Percentiles rank a stretch among this genome's conserved stretches.
phyloP scores from a whole-genome alignment of 2,329 filamentous ascomycete genomes.

The Lasiodiplodia gonubiensis region DNA sequence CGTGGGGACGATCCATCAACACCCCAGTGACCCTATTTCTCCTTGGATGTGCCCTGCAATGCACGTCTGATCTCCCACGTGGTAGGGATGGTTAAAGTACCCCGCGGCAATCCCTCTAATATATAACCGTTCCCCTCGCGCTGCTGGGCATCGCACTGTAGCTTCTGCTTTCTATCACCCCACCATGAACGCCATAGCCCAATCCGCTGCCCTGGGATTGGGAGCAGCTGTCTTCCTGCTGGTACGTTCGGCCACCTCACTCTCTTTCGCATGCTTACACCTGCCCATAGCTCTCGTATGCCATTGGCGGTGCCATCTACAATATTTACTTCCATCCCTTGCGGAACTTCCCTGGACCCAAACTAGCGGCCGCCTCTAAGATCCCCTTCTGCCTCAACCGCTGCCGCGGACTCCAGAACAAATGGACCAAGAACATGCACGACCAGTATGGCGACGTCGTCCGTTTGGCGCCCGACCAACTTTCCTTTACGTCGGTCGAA shows the following conservation, averaged over 20 bases:
- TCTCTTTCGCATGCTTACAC: neutral
- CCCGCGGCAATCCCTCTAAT: neutral
- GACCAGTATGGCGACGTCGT: constrained; percentile 28
- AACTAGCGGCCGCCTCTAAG: constrained; percentile 15
- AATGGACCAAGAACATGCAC: constrained; percentile 13
- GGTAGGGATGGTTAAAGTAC: neutral
- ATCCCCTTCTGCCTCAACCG: constrained; percentile 15
- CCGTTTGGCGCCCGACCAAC: constrained; percentile 24
- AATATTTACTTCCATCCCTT: constrained; percentile 29
- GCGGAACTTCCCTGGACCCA: constrained; percentile 28
- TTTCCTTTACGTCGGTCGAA: constrained; percentile 26
- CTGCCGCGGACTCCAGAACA: neutral
- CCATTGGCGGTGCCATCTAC: constrained; percentile 12
- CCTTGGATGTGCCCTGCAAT: constrained; percentile 9
- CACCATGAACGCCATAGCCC: neutral
- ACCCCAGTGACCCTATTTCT: neutral
- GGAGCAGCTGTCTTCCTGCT: constrained; percentile 13
- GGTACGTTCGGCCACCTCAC: neutral
- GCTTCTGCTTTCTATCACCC: neutral
- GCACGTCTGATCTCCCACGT: neutral
- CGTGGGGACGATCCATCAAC: neutral
- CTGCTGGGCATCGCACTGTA: neutral
- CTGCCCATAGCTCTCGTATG: neutral
- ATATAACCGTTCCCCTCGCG: neutral
- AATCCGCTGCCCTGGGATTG: neutral